Base-by-base conservation (phyloP, 495 filamentous ascomycete genomes). In the Elasticomyces elasticus region DNA sequence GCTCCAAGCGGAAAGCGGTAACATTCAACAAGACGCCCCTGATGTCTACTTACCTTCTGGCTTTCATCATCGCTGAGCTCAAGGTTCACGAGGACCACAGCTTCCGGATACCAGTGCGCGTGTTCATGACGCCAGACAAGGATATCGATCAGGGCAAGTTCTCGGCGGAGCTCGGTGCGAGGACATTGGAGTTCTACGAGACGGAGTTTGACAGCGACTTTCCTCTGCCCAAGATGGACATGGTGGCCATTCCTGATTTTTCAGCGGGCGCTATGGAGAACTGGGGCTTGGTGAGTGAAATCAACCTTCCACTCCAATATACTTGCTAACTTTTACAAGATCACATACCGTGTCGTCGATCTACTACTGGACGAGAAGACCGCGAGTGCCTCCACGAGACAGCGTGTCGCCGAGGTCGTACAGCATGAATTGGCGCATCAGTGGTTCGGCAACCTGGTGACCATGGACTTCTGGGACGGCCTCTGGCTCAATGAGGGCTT, bases 381-480 rank as follows among this genome's bases (percentile, higher is more conserved):
- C 33, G 89, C 85, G 64, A 86, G 89, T 61, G 88, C 91, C n/a
- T 82, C 84, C n/a, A 82, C 82, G 47, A 95, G 94, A 71, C 85
- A 95, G 74, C 81, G 90, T 35, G 84, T 97, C 61, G 90, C 92
- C 45, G 89, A 96, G 66, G 85, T 88, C 37, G 92, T 96, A 19
- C 89, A 94, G 76, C 92, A 98, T 72, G 92, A 98, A 66, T 74
- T 98, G 64, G 92, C 92, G 40, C 92, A 98, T 72, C 92, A 98
- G 70, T 98, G 92, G 92, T 97, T 98, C 62, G 92, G 92, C 55
- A 97, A 98, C 70, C 74, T 98, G 54, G 92, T 98, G 41, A 98
- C 92, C 37, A 98, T 98, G 92, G 91, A 96, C 69, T 98, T 92
- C 79, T 98, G 92, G 92, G 90, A 96, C 70, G 91, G 89, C 27